phyloP scores from a whole-genome alignment of 1,284 basidiomycete genomes.

The Gomphus bonarii region DNA sequence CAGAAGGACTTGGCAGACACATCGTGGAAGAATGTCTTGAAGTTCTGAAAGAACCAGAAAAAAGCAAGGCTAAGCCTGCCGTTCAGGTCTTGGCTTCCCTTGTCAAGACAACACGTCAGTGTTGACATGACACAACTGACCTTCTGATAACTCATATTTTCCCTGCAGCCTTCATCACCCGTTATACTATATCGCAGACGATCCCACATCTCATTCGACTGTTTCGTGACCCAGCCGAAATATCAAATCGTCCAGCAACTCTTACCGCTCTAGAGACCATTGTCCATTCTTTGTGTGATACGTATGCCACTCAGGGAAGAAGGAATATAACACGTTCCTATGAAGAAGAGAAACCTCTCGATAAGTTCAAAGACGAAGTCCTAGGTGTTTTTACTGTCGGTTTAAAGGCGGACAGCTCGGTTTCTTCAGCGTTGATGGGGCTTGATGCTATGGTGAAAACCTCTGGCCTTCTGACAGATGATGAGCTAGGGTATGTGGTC shows the following conservation, averaged over 20 bases:
- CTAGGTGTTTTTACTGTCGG: conserved; percentile 57
- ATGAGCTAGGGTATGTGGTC: conserved; percentile 75
- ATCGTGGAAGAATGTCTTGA: conserved; percentile 74
- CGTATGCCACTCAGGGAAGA: conserved; percentile 10
- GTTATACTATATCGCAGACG: conserved; percentile 54
- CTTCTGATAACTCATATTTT: conserved; percentile 1
- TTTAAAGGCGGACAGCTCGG: conserved; percentile 42
- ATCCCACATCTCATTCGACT: conserved; percentile 67
- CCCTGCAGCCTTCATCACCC: conserved; percentile 54
- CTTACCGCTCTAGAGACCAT: conserved; percentile 44
- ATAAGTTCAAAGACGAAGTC: conserved; percentile 67
- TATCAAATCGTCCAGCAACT: conserved; percentile 62
- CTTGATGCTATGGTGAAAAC: conserved; percentile 59
- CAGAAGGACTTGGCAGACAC: conserved; percentile 51
- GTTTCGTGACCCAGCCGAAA: conserved; percentile 71
- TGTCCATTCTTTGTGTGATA: conserved; percentile 23
- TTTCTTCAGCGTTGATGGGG: conserved; percentile 50
- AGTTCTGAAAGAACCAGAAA: conserved; percentile 81
- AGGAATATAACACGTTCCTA: conserved; percentile 10
- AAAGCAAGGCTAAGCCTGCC: conserved; percentile 79
- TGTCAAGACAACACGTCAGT: conserved; percentile 66
- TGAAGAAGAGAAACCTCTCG: conserved; percentile 33
- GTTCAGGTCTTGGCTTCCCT: conserved; percentile 73
- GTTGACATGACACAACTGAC: not conserved
- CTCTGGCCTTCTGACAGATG: conserved; percentile 47